phyloP scores from a whole-genome alignment of 2,329 filamentous ascomycete genomes.

The Pseudogymnoascus sp. region DNA sequence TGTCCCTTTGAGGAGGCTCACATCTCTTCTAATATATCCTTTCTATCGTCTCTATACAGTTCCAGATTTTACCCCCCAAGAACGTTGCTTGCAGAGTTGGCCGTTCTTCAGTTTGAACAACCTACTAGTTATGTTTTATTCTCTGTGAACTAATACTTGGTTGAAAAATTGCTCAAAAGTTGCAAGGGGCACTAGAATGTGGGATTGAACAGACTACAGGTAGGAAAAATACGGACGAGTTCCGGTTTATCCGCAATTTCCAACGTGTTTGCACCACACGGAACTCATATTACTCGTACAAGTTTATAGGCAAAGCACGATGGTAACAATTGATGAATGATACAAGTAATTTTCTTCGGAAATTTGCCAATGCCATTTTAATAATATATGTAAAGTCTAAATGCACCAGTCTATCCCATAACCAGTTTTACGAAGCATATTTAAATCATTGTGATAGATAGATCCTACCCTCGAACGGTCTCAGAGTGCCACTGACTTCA shows the following conservation, averaged over 20 bases:
- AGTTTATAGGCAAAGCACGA: neutral
- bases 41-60: neutral
- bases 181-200: neutral
- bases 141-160: neutral
- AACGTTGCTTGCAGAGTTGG: neutral
- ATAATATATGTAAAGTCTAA: slow-evolving; percentile 3
- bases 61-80: neutral
- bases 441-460: neutral
- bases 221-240: neutral
- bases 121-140: neutral
- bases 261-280: neutral
- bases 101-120: neutral
- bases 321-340: neutral
- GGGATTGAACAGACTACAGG: neutral
- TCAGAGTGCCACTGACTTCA: neutral
- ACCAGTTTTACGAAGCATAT: neutral
- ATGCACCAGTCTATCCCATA: slow-evolving; percentile 1
- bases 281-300: neutral
- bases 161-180: neutral
- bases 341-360: neutral
- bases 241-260: neutral
- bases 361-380: neutral
- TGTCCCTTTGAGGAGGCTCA: neutral
- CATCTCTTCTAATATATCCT: neutral
- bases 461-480: slow-evolving; percentile 1